These are phyloP conservation scores for Fonsecaea erecta DNA, from an alignment of 2,329 filamentous ascomycete species.

Conservation along the genomic window DNA sequence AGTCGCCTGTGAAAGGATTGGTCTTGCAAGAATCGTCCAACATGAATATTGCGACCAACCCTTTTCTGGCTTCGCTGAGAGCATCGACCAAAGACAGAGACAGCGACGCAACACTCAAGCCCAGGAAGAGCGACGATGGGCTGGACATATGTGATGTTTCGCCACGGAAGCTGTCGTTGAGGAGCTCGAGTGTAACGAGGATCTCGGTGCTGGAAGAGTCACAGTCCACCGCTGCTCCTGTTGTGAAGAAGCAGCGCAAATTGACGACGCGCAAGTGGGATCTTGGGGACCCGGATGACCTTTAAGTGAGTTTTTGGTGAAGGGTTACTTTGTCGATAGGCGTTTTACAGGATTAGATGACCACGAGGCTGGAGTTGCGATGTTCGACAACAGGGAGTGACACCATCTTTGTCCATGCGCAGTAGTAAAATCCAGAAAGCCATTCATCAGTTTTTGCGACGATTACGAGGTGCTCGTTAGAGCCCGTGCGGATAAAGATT, in stretches of 20 bases:
- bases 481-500: no score
- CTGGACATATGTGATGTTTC: constrained; percentile 32
- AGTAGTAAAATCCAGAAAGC: background rate
- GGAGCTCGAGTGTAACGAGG: constrained; percentile 30
- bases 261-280: constrained; percentile 55
- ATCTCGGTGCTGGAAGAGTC: constrained; percentile 25
- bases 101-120: constrained; percentile 30
- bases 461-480: no score
- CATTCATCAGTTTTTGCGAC: no score
- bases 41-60: constrained; percentile 33
- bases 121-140: constrained; percentile 22
- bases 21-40: constrained; percentile 34
- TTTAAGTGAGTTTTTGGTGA: constrained; percentile 27
- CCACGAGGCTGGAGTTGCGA: background rate
- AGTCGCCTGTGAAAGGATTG: constrained; percentile 30
- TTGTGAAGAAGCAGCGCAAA: constrained; percentile 49
- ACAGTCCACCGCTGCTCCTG: constrained; percentile 35
- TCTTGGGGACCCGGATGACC: constrained; percentile 50
- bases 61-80: constrained; percentile 32
- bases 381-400: background rate
- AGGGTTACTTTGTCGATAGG: background rate
- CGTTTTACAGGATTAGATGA: background rate
- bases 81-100: constrained; percentile 19
- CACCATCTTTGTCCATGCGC: background rate
- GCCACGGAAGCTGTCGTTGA: constrained; percentile 35